Evolutionary conservation across 208 protist genomes (phyloP).

Genomic region (Trypanosoma conorhini): DNA sequence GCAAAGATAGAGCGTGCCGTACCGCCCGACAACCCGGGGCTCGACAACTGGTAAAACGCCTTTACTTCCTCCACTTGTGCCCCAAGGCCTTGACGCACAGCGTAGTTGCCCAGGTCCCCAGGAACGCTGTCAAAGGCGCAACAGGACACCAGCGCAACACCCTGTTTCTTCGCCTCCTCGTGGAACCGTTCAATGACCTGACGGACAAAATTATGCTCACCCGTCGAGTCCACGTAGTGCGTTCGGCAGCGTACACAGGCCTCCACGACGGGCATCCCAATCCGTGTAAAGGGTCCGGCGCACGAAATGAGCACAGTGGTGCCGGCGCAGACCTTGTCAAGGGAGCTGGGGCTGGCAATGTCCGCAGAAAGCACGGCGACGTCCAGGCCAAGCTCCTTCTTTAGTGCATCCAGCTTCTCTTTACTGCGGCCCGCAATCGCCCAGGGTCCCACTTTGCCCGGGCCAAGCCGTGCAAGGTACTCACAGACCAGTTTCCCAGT

Average conservation of each 20-base stretch:
- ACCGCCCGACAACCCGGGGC: conserved; percentile 56
- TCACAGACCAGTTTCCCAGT: conserved; percentile 71
- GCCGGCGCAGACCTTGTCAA: conserved; percentile 50
- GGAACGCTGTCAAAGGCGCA: conserved; percentile 92
- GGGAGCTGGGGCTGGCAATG: conserved; percentile 38
- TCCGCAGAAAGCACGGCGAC: conserved; percentile 54
- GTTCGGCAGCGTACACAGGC: conserved; percentile 76
- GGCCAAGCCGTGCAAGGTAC: conserved; percentile 50
- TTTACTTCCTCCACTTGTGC: conserved; percentile 50
- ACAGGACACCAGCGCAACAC: conserved; percentile 68
- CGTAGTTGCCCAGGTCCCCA: conserved; percentile 84
- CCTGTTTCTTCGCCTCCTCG: conserved; percentile 55
- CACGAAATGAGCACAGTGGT: conserved; percentile 67
- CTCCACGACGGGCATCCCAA: conserved; percentile 87
- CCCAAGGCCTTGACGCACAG: conserved; percentile 49
- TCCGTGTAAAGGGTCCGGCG: conserved; percentile 79
- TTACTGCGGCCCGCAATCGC: conserved; percentile 79
- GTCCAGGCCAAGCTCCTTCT: conserved; percentile 46
- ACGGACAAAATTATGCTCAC: conserved; percentile 84
- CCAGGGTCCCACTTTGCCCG: conserved; percentile 36
- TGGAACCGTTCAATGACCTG: conserved; percentile 65
- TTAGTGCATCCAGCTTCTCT: conserved; percentile 55
- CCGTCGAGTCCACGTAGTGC: conserved; percentile 93
- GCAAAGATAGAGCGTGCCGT: conserved; percentile 57
- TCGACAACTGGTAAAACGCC: conserved; percentile 37